Conservation (phyloP, 768 basidiomycete species). For the Boletus edulis region DNA sequence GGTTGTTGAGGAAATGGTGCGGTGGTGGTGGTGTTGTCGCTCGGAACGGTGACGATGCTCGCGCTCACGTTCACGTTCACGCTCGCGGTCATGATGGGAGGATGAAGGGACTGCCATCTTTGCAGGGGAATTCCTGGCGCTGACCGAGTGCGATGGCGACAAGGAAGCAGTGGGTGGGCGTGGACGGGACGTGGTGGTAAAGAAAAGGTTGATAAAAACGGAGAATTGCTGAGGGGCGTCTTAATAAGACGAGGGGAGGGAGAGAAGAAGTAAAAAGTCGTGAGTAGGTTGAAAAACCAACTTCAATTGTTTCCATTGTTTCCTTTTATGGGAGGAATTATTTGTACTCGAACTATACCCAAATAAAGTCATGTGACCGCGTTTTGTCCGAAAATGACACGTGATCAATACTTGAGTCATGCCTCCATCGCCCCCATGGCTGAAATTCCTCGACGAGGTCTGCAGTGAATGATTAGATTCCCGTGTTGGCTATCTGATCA, state of each 20-base stretch:
- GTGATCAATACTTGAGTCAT: slow-evolving; percentile 1
- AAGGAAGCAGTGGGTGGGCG: slow-evolving; percentile 64
- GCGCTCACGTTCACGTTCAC: slow-evolving; percentile 49
- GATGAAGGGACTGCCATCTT: slow-evolving; percentile 88
- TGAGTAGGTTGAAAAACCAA: slow-evolving; percentile 29
- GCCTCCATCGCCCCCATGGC: slow-evolving; percentile 21
- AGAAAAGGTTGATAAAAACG: slow-evolving; percentile 8
- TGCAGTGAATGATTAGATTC: background rate
- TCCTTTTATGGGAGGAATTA: slow-evolving; percentile 21
- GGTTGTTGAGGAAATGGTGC: slow-evolving; percentile 88
- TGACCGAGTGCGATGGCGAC: slow-evolving; percentile 65
- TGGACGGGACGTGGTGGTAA: slow-evolving; percentile 65
- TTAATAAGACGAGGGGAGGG: slow-evolving; percentile 13
- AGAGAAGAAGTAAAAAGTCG: slow-evolving; percentile 15
- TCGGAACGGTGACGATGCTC: slow-evolving; percentile 57
- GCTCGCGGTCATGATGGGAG: slow-evolving; percentile 66
- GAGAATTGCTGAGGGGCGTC: slow-evolving; percentile 11
- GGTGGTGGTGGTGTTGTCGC: slow-evolving; percentile 72
- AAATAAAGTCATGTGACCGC: slow-evolving; percentile 34
- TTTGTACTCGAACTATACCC: slow-evolving; percentile 29
- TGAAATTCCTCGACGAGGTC: slow-evolving; percentile 35
- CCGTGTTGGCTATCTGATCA: slow-evolving; percentile 2
- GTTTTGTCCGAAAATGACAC: slow-evolving; percentile 21
- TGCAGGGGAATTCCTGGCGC: slow-evolving; percentile 46
- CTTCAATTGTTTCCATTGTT: slow-evolving; percentile 24